phyloP scores from a whole-genome alignment of 2,329 filamentous ascomycete genomes.

The Diaporthe citriasiana region DNA sequence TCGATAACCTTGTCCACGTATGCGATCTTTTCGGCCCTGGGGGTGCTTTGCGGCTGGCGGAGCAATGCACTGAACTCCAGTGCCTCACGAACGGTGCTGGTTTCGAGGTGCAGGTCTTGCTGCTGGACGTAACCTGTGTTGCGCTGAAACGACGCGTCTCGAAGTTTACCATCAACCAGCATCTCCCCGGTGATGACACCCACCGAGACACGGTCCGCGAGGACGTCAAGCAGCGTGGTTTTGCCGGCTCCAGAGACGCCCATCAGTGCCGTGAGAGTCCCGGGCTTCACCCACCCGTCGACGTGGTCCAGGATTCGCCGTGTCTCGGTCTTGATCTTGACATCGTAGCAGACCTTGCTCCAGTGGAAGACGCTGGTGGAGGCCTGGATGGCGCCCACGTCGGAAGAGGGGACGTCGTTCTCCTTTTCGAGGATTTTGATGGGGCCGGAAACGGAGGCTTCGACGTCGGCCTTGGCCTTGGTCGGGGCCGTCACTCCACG shows the following conservation, averaged over 20 bases:
- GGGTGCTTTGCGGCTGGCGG: slow-evolving; percentile 70
- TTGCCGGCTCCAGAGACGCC: slow-evolving; percentile 79
- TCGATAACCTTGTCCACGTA: slow-evolving; percentile 79
- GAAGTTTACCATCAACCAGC: slow-evolving; percentile 74
- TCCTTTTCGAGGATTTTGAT: slow-evolving; percentile 59
- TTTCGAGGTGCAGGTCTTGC: slow-evolving; percentile 75
- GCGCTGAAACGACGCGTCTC: slow-evolving; percentile 75
- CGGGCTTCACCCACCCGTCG: slow-evolving; percentile 43
- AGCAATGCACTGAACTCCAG: slow-evolving; percentile 74
- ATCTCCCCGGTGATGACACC: slow-evolving; percentile 79
- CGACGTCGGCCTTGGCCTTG: slow-evolving; percentile 73
- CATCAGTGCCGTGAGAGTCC: slow-evolving; percentile 44
- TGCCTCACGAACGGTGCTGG: slow-evolving; percentile 76
- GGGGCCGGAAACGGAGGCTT: slow-evolving; percentile 65
- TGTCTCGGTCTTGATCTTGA: slow-evolving; percentile 42
- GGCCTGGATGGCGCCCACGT: slow-evolving; percentile 44
- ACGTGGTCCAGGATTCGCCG: slow-evolving; percentile 41
- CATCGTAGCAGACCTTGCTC: slow-evolving; percentile 43
- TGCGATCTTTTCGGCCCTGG: slow-evolving; percentile 72
- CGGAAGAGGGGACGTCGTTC: slow-evolving; percentile 52
- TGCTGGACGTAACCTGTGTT: slow-evolving; percentile 79
- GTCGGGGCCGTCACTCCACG: slow-evolving; percentile 72
- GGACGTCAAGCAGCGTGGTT: slow-evolving; percentile 78
- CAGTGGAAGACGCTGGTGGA: slow-evolving; percentile 43
- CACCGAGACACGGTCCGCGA: slow-evolving; percentile 78